phyloP scores from a whole-genome alignment of 2,329 filamentous ascomycete species.

The Aureobasidium sp. region DNA sequence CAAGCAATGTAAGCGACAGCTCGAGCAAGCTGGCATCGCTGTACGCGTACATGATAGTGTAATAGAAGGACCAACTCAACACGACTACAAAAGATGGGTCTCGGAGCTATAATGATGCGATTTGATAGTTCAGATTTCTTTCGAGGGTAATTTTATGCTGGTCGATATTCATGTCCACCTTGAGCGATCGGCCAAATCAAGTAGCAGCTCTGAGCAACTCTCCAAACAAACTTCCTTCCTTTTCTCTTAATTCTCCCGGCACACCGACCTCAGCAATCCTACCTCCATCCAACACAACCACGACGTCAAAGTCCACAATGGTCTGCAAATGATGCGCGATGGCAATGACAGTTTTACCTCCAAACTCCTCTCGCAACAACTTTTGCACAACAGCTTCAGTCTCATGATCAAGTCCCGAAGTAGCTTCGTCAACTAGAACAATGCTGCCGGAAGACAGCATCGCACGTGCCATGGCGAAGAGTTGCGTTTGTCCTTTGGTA shows the following conservation, averaged over 20 bases:
- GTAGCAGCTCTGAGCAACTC: slow-evolving; percentile 11
- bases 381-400: slow-evolving; percentile 18
- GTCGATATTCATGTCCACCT: no score
- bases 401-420: slow-evolving; percentile 27
- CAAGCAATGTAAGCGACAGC: not conserved
- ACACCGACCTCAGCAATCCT: slow-evolving; percentile 37
- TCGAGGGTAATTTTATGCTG: no score
- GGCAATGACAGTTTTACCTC: slow-evolving; percentile 51
- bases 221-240: slow-evolving; percentile 17
- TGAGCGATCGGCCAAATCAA: not conserved
- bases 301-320: slow-evolving; percentile 47
- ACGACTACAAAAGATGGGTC: not conserved
- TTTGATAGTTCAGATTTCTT: no score
- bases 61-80: not conserved
- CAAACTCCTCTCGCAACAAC: slow-evolving; percentile 44
- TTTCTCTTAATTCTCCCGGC: slow-evolving; percentile 21
- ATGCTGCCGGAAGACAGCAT: slow-evolving; percentile 37
- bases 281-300: slow-evolving; percentile 47
- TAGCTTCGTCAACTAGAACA: slow-evolving; percentile 42
- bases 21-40: not conserved
- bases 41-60: not conserved
- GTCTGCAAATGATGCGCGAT: slow-evolving; percentile 53
- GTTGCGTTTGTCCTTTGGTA: slow-evolving; percentile 45
- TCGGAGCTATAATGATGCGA: not conserved
- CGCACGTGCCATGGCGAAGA: slow-evolving; percentile 44